Conservation (phyloP, 305 asterid species). For the Ilex paraguariensis region DNA sequence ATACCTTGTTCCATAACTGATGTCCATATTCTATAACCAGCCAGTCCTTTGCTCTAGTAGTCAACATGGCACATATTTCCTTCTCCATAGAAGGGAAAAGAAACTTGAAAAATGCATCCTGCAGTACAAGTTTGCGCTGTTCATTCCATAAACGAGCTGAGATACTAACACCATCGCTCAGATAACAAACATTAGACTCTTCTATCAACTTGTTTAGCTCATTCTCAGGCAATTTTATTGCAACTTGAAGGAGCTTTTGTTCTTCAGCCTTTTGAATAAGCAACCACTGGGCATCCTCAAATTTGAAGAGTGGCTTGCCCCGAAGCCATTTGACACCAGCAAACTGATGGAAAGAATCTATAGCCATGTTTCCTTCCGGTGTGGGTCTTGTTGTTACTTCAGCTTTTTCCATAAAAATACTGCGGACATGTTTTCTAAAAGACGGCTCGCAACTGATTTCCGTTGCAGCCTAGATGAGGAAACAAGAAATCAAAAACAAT, state of each 20-base stretch:
- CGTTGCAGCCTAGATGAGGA: constrained; percentile 65
- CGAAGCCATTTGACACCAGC: constrained; percentile 92
- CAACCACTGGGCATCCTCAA: constrained; percentile 95
- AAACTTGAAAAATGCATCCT: constrained; percentile 67
- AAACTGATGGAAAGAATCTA: constrained; percentile 84
- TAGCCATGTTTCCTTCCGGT: constrained; percentile 70
- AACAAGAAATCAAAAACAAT: constrained; percentile 3
- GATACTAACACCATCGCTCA: constrained; percentile 94
- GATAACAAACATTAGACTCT: constrained; percentile 75
- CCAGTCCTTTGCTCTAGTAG: constrained; percentile 78
- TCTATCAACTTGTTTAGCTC: constrained; percentile 67
- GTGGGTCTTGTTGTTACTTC: constrained; percentile 87
- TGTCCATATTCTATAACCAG: constrained; percentile 74
- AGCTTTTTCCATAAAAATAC: constrained; percentile 81
- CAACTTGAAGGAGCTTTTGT: constrained; percentile 86
- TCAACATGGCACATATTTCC: constrained; percentile 73
- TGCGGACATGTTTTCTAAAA: constrained; percentile 85
- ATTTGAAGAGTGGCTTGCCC: constrained; percentile 78
- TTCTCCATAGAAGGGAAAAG: constrained; percentile 94
- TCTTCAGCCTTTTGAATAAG: constrained; percentile 94
- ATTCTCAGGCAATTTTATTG: constrained; percentile 66
- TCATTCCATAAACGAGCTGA: constrained; percentile 97
- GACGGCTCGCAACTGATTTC: constrained; percentile 95
- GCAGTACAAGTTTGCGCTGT: constrained; percentile 79
- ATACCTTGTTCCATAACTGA: constrained; percentile 79